Evolutionary conservation across 495 filamentous ascomycete species (phyloP).

Genomic region (Aspergillus asperescens): DNA sequence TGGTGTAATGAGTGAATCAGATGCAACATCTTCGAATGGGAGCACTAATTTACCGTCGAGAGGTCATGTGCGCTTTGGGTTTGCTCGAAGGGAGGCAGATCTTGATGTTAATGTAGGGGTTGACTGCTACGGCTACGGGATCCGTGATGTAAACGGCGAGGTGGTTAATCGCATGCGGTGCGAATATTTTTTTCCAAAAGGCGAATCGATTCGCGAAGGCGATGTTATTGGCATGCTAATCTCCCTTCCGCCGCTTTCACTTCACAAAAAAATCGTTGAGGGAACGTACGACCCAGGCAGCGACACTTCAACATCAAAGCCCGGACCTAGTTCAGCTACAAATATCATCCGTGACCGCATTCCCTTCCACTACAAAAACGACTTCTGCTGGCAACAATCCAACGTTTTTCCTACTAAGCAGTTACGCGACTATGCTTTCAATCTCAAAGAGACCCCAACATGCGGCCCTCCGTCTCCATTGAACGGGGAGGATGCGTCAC

Average conservation of each 20-base stretch:
- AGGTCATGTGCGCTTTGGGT: conserved; percentile 86
- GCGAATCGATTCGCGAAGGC: conserved; percentile 67
- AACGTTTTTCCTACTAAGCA: conserved; percentile 87
- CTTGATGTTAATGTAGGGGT: conserved; percentile 91
- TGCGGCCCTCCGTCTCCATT: conserved; percentile 51
- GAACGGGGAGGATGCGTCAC: conserved; percentile 63
- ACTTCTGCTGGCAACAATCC: conserved; percentile 91
- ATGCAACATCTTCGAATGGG: conserved; percentile 22
- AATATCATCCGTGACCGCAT: conserved; percentile 93
- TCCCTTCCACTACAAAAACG: conserved; percentile 86
- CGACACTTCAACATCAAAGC: conserved; percentile 14
- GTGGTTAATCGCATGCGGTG: conserved; percentile 91
- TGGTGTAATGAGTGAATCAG: conserved; percentile 45
- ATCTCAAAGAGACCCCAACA: conserved; percentile 43
- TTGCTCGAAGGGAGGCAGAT: conserved; percentile 82
- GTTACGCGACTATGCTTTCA: conserved; percentile 64
- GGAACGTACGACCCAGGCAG: conserved; percentile 77
- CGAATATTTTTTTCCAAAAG: conserved; percentile 73
- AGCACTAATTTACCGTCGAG: conserved; percentile 35
- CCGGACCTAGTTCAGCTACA: conserved; percentile 28
- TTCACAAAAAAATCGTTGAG: conserved; percentile 84
- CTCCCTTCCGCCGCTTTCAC: conserved; percentile 71
- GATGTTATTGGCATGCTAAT: conserved; percentile 96
- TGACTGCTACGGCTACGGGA: conserved; percentile 92
- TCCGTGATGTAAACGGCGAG: conserved; percentile 83